These are phyloP conservation scores for Candida peoriensis DNA, from an alignment of 805 yeast species.

Conservation along the genomic window DNA sequence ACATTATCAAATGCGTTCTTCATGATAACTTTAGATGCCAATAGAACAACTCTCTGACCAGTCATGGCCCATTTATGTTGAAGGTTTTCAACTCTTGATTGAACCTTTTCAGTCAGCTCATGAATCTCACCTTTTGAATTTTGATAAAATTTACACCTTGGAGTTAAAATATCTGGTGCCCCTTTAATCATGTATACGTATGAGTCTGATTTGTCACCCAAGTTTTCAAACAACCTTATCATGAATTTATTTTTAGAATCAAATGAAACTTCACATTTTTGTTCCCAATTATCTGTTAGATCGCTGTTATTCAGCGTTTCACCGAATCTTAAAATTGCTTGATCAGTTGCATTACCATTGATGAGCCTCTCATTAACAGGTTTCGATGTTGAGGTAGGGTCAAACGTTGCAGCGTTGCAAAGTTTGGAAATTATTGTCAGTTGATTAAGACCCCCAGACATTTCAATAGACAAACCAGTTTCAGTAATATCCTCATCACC, in stretches of 20 bases:
- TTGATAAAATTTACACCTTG: constrained; percentile 24
- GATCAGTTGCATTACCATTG: constrained; percentile 46
- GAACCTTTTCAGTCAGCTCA: constrained; percentile 5
- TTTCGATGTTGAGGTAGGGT: constrained; percentile 9
- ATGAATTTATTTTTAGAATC: constrained; percentile 43
- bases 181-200: constrained; percentile 32
- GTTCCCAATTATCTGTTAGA: constrained; percentile 19
- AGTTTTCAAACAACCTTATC: constrained; percentile 28
- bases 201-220: constrained; percentile 1
- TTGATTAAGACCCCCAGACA: constrained; percentile 1
- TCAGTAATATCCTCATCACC: constrained; percentile 4
- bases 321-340: constrained; percentile 36
- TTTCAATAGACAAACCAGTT: not conserved
- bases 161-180: constrained; percentile 40
- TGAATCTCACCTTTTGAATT: constrained; percentile 12
- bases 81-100: constrained; percentile 16
- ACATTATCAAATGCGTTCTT: constrained; percentile 5
- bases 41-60: constrained; percentile 37
- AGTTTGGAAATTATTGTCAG: constrained; percentile 24
- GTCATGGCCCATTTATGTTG: constrained; percentile 32
- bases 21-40: constrained; percentile 29
- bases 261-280: constrained; percentile 32
- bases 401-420: constrained; percentile 33
- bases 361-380: constrained; percentile 22
- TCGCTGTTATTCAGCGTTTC: constrained; percentile 16